phyloP scores from a whole-genome alignment of 352 stramenopile species.

The Globisporangium solare region DNA sequence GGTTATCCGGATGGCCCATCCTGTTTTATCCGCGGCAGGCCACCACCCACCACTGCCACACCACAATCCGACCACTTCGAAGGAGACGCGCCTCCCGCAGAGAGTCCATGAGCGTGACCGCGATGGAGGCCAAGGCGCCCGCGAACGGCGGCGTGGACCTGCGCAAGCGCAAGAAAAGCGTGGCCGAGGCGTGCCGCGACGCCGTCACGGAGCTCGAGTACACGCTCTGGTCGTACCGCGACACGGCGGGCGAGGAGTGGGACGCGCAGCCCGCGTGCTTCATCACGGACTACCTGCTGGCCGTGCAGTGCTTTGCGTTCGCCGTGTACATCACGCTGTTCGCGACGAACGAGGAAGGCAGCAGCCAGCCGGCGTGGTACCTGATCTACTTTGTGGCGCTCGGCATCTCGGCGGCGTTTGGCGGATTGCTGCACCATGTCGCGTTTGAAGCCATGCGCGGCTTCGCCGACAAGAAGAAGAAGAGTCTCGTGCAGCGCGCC shows the following conservation, averaged over 20 bases:
- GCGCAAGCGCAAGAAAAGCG: slow-evolving; percentile 20
- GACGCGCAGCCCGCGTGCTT: slow-evolving; percentile 84
- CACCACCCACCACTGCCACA: neutral
- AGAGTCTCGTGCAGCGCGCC: slow-evolving; percentile 56
- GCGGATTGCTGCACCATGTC: slow-evolving; percentile 76
- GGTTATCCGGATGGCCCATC: neutral
- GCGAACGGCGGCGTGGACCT: neutral
- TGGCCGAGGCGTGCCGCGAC: slow-evolving; percentile 58
- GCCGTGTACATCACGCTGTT: slow-evolving; percentile 78
- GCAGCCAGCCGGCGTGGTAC: slow-evolving; percentile 55
- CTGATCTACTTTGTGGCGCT: slow-evolving; percentile 86
- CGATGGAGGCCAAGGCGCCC: neutral
- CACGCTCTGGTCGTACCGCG: slow-evolving; percentile 74
- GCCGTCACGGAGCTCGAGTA: slow-evolving; percentile 70
- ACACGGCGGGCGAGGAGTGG: slow-evolving; percentile 76
- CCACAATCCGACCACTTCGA: neutral
- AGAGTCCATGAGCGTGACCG: neutral
- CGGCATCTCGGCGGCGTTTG: slow-evolving; percentile 71
- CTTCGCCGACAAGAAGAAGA: slow-evolving; percentile 70
- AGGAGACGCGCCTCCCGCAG: neutral
- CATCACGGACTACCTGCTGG: slow-evolving; percentile 85
- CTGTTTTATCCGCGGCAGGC: neutral
- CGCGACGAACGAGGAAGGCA: slow-evolving; percentile 39
- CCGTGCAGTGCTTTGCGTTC: slow-evolving; percentile 80
- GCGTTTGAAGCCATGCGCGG: slow-evolving; percentile 71